Evolutionary conservation across 306 rosid genomes (phyloP).

Genomic region (Notholithocarpus densiflorus): DNA sequence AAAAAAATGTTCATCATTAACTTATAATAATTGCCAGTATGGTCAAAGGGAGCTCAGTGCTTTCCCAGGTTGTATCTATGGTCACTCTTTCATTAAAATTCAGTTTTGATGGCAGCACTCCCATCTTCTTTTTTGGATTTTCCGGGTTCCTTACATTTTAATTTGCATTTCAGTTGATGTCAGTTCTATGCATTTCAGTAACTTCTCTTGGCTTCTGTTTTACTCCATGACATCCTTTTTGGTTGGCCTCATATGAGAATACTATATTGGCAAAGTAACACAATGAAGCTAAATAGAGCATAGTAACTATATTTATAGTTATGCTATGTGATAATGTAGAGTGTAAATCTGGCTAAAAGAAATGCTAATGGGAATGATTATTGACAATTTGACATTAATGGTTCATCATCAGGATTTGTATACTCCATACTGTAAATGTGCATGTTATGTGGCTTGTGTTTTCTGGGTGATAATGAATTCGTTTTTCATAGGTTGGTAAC

Average conservation of each 20-base stretch:
- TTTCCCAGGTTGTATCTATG: not conserved
- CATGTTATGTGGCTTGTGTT: slow-evolving; percentile 11
- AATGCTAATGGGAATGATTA: not conserved
- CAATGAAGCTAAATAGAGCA: not conserved
- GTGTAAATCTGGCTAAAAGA: not conserved
- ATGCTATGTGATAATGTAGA: not conserved
- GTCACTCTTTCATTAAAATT: not conserved
- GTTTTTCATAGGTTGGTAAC: slow-evolving; percentile 60
- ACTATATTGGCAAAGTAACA: not conserved
- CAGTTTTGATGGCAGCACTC: not conserved
- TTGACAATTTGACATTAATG: slow-evolving; percentile 1
- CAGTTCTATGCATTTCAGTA: not conserved
- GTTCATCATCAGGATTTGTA: not conserved
- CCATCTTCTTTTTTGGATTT: not conserved
- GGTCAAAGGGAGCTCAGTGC: too few relatives aligned
- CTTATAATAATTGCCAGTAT: too few relatives aligned
- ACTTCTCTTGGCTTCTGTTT: not conserved
- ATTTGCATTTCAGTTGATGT: not conserved
- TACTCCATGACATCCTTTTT: not conserved
- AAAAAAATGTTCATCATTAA: too few relatives aligned
- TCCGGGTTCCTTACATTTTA: not conserved
- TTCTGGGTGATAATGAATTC: slow-evolving; percentile 13
- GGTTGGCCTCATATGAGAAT: not conserved
- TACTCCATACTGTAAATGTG: not conserved
- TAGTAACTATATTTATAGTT: not conserved